Percentiles rank a stretch among this genome's conserved stretches.
Evolutionary conservation across 2,329 filamentous ascomycete genomes (phyloP).

Genomic region (Sphaerulina populicola): DNA sequence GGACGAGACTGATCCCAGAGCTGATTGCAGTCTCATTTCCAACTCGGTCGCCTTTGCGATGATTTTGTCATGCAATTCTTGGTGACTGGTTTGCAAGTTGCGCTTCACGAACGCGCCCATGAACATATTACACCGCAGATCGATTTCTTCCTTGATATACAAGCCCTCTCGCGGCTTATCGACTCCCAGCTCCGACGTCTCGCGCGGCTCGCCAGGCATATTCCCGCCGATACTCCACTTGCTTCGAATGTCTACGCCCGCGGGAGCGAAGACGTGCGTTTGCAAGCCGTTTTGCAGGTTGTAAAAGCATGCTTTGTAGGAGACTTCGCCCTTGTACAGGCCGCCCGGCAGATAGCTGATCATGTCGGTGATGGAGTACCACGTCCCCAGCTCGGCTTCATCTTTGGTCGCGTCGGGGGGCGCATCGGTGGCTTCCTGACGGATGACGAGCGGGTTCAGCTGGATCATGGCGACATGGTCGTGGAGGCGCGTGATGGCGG

Average conservation of each 20-base stretch:
- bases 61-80: constrained; percentile 54
- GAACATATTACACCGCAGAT: constrained; percentile 71
- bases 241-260: constrained; percentile 68
- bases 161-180: constrained; percentile 57
- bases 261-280: constrained; percentile 75
- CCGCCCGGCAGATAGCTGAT: constrained; percentile 66
- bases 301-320: constrained; percentile 73
- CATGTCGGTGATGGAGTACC: constrained; percentile 73
- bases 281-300: constrained; percentile 64
- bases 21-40: background rate
- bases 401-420: constrained; percentile 60
- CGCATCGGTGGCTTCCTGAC: constrained; percentile 59
- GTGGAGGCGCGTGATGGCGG: constrained; percentile 68
- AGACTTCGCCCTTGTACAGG: constrained; percentile 56
- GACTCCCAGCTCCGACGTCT: constrained; percentile 54
- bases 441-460: constrained; percentile 72
- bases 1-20: background rate
- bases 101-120: constrained; percentile 71
- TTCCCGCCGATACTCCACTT: constrained; percentile 78
- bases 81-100: constrained; percentile 70
- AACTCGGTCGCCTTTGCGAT: constrained; percentile 18
- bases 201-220: constrained; percentile 59
- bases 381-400: constrained; percentile 57
- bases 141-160: constrained; percentile 77
- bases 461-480: constrained; percentile 78